These are phyloP conservation scores for Clavariopsis aquatica DNA, from an alignment of 495 filamentous ascomycete species.

Conservation along the genomic window DNA sequence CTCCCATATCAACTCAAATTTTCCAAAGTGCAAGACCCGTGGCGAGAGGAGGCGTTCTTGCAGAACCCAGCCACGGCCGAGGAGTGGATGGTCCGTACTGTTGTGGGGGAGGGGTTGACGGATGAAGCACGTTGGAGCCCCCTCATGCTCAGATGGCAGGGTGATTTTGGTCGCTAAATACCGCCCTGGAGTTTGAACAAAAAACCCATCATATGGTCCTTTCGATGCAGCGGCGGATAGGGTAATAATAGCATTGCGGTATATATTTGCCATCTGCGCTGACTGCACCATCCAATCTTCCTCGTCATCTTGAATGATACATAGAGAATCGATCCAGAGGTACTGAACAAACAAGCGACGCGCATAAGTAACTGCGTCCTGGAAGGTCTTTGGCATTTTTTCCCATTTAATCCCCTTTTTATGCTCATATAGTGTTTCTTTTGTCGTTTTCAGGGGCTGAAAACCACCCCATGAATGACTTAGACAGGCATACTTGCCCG, in stretches of 20 bases:
- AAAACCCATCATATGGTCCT: constrained; percentile 9
- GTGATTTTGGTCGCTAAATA: neutral
- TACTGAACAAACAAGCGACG: constrained; percentile 11
- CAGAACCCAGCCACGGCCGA: constrained; percentile 21
- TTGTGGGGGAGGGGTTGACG: neutral
- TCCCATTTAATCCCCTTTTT: neutral
- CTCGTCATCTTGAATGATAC: constrained; percentile 19
- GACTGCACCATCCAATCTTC: constrained; percentile 4
- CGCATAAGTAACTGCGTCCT: constrained; percentile 11
- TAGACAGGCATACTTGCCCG: constrained; percentile 15
- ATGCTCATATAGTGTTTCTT: neutral
- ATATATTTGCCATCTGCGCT: constrained; percentile 20
- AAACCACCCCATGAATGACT: constrained; percentile 25
- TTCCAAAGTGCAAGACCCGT: constrained; percentile 19
- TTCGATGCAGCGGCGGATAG: constrained; percentile 10
- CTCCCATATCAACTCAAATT: constrained; percentile 19
- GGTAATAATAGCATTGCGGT: constrained; percentile 19
- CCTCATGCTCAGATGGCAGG: neutral
- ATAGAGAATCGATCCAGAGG: constrained; percentile 22
- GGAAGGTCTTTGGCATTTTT: constrained; percentile 7
- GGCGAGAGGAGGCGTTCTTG: constrained; percentile 25
- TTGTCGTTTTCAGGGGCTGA: constrained; percentile 15
- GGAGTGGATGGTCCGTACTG: constrained; percentile 4
- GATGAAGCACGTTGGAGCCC: neutral
- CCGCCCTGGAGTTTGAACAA: neutral